Percentiles rank a stretch among this genome's conserved stretches.
Evolutionary conservation across 1,284 basidiomycete species (phyloP).

Genomic region (Earliella scabrosa): DNA sequence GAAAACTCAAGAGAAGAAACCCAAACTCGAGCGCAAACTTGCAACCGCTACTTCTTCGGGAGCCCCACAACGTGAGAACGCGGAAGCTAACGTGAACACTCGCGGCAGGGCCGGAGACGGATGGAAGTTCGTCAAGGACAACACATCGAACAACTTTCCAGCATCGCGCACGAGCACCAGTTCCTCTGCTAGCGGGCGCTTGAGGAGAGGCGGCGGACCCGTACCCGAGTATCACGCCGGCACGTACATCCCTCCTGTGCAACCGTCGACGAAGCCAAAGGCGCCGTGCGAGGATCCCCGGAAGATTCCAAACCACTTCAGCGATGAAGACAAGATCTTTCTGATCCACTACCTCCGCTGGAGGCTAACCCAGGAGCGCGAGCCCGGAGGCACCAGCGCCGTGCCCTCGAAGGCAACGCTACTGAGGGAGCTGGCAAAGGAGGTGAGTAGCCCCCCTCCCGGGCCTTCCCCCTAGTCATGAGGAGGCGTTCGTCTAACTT

Average conservation of each 20-base stretch:
- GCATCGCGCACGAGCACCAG: not conserved
- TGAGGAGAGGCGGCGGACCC: not conserved
- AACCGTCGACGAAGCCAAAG: not conserved
- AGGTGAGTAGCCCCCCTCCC: no score
- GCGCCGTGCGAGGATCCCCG: not conserved
- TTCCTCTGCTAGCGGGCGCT: not conserved
- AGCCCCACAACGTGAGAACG: no score
- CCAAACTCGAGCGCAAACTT: no score
- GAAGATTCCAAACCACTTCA: not conserved
- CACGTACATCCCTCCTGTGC: not conserved
- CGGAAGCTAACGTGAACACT: no score
- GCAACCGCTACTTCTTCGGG: no score
- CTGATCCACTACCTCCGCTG: constrained; percentile 6
- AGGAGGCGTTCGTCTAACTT: no score
- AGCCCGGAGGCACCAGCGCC: no score
- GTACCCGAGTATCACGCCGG: not conserved
- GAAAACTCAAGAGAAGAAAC: no score
- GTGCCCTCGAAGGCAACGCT: not conserved
- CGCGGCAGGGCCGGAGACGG: no score
- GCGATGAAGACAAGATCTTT: constrained; percentile 3
- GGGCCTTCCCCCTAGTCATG: not conserved
- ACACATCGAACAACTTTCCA: not conserved
- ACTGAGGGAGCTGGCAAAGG: not conserved
- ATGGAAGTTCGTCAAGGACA: no score
- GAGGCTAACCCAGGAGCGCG: constrained; percentile 1